Percentiles rank a stretch among this genome's conserved stretches.
These are phyloP conservation scores for Friedmanniomyces simplex DNA, from an alignment of 495 filamentous ascomycete genomes.

Conservation along the genomic window DNA sequence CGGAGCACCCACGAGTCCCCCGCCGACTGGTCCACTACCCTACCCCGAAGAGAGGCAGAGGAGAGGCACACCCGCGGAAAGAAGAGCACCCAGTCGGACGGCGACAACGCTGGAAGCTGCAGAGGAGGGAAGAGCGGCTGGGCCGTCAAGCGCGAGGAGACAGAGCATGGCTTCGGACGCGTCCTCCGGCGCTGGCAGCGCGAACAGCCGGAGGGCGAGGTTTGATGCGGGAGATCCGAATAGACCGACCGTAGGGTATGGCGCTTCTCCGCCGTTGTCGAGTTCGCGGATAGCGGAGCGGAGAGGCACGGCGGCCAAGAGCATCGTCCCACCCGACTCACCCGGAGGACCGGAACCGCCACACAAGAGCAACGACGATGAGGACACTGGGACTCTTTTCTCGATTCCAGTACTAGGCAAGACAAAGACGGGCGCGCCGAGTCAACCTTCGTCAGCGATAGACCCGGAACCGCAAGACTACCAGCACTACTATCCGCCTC, in stretches of 20 bases:
- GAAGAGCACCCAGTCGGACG: conserved; percentile 8
- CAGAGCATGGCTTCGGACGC: conserved; percentile 19
- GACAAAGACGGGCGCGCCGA: background rate
- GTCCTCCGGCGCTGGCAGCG: conserved; percentile 14
- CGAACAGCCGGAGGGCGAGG: conserved; percentile 6
- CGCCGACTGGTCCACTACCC: conserved; percentile 14
- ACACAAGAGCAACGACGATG: conserved; percentile 47
- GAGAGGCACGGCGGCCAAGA: conserved; percentile 32
- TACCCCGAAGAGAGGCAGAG: conserved; percentile 8
- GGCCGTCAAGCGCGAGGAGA: background rate
- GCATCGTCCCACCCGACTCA: conserved; percentile 18
- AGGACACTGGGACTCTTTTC: conserved; percentile 19
- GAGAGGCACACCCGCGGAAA: background rate
- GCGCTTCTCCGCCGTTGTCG: conserved; percentile 9
- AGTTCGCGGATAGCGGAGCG: conserved; percentile 29
- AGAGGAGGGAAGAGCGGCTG: conserved; percentile 7
- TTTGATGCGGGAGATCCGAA: conserved; percentile 33
- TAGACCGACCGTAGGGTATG: conserved; percentile 30
- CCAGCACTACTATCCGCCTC: conserved; percentile 59
- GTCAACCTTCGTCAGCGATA: conserved; percentile 42
- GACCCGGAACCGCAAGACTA: conserved; percentile 41
- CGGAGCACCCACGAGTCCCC: conserved; percentile 13
- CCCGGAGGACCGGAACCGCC: conserved; percentile 60
- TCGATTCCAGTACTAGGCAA: conserved; percentile 8
- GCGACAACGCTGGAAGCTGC: conserved; percentile 10